phyloP scores from a whole-genome alignment of 257 asterid species.

The Solanum sitiens region DNA sequence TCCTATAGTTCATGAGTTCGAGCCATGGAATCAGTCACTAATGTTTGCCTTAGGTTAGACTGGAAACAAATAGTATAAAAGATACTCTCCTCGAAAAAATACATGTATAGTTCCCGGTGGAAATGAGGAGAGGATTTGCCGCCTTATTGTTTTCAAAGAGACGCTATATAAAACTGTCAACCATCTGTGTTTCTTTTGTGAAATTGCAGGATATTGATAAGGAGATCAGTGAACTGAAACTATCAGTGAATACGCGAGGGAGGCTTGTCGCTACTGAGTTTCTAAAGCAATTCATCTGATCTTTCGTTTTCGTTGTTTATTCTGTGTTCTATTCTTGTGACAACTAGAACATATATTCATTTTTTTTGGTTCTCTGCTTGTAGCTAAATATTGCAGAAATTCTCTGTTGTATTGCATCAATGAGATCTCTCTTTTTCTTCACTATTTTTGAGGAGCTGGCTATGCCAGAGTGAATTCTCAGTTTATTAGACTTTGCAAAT shows the following conservation, averaged over 20 bases:
- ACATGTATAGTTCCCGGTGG: background rate
- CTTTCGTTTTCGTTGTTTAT: background rate
- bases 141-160: background rate
- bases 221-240: conserved; percentile 82
- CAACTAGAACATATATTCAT: background rate
- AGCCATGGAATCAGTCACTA: background rate
- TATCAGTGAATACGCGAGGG: conserved; percentile 91
- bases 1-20: background rate
- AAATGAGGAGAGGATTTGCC: background rate
- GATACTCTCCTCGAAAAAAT: background rate
- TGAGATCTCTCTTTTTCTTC: background rate
- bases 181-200: background rate
- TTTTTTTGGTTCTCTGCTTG: background rate
- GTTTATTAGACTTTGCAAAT: background rate
- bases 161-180: background rate
- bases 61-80: background rate
- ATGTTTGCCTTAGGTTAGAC: background rate
- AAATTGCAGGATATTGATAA: conserved; percentile 84
- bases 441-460: background rate
- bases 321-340: background rate
- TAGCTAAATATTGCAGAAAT: background rate
- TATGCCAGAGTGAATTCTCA: background rate
- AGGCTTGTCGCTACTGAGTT: conserved; percentile 97
- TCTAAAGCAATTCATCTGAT: conserved; percentile 85
- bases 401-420: background rate